Evolutionary conservation across 2,329 filamentous ascomycete genomes (phyloP), one percentile per base, ranked within the genome.

Genomic region (Cadophora sp.): DNA sequence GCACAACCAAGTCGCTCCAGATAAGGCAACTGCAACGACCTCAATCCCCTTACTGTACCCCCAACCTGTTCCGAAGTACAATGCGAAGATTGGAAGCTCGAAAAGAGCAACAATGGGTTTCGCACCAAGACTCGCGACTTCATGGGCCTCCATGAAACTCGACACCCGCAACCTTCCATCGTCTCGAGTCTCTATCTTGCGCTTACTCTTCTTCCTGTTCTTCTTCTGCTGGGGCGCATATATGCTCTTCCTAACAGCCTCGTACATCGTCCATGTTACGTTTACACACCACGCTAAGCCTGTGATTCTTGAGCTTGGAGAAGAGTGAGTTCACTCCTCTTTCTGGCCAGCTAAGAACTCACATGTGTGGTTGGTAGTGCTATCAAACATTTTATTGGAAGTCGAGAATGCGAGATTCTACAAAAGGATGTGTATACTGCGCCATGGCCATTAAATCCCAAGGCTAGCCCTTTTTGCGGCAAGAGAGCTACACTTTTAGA

Each of bases 401-500:
- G 71, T 62, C 67, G 65, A 69, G 72, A 74, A 34, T 74, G 73
- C 53, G 69, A 65, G 11, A 73, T 74, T 22, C 34, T 56, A 4
- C 72, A 72, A 69, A 46, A 68, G 16, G 68, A 72, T 14, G 56
- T 75, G n/a, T 73, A 75, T 64, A 63, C 67, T n/a, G 69, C 65
- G 27, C 72, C 71, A 40, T 71, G 60, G 46, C 65, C 70, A 0
- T 50, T 43, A 11, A 62, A 50, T 12, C 27, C 64, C 2, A 66
- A 69, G 43, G 26, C 60, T 22, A 72, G 72, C 9, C 72, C 73
- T 14, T 75, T 75, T 43, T 75, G 73, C 46, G 68, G 66, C 29
- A 69, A 72, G 19, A 66, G 80, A 50, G 74, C 75, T 48, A 73
- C 72, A 4, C 75, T 83, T 11, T 74, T 83, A 1, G 76, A 76